Conservation (phyloP, 768 basidiomycete species). For the Boletus vinaceobasis region DNA sequence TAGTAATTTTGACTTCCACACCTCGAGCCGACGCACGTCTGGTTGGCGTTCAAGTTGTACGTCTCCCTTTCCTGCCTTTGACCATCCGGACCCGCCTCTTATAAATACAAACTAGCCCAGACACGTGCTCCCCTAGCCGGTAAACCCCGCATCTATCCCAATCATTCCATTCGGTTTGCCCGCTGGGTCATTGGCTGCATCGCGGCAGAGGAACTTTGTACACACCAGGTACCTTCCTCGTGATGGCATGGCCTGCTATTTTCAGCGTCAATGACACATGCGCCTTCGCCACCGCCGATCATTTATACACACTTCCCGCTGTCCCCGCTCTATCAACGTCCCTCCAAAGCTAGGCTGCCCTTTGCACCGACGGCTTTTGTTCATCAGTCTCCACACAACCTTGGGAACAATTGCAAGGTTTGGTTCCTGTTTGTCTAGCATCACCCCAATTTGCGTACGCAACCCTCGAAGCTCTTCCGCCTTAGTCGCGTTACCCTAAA, state of each 20-base stretch:
- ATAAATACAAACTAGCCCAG: not conserved
- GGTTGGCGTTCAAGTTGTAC: no score
- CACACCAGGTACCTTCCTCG: not conserved
- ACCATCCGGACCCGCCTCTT: not conserved
- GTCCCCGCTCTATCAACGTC: conserved; percentile 3
- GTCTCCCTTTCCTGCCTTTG: no score
- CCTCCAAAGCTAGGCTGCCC: not conserved
- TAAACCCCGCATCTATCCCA: not conserved
- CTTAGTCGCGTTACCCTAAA: conserved; percentile 4
- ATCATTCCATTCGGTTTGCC: not conserved
- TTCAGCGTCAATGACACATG: not conserved
- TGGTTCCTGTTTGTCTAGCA: not conserved
- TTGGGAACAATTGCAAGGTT: not conserved
- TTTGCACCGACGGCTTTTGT: not conserved
- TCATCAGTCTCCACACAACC: not conserved
- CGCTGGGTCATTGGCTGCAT: no score
- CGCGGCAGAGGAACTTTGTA: not conserved
- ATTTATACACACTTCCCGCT: not conserved
- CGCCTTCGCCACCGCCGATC: conserved; percentile 11
- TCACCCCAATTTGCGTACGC: not conserved
- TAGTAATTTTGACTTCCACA: not conserved
- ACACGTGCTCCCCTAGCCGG: not conserved
- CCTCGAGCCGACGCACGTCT: not conserved
- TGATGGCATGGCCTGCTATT: conserved; percentile 1
- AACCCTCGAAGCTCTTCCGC: not conserved